Conservation (phyloP, 495 filamentous ascomycete species). For the Cercophora samala region DNA sequence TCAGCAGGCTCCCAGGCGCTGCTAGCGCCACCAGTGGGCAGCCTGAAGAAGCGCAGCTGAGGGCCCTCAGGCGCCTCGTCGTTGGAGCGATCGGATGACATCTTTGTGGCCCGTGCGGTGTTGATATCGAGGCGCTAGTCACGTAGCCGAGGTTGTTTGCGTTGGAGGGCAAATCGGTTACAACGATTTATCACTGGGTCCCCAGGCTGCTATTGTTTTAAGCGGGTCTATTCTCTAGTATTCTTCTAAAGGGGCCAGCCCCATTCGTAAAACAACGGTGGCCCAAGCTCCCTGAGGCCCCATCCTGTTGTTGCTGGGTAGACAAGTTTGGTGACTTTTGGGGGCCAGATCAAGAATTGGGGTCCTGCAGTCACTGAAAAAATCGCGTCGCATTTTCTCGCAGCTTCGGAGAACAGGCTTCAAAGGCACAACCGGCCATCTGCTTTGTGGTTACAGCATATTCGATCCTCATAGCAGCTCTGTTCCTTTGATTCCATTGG, state of each 20-base stretch:
- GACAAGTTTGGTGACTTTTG: background rate
- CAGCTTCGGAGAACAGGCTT: background rate
- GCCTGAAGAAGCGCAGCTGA: background rate
- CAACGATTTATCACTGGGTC: background rate
- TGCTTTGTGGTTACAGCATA: background rate
- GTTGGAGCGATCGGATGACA: background rate
- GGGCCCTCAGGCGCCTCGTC: background rate
- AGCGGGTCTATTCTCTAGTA: background rate
- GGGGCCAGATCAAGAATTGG: conserved; percentile 2
- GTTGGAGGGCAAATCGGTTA: background rate
- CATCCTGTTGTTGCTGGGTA: conserved; percentile 15
- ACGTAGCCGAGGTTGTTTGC: background rate
- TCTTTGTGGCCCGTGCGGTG: background rate
- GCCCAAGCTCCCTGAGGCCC: background rate
- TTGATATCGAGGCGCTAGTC: background rate
- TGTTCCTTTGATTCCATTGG: background rate
- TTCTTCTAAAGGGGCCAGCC: background rate
- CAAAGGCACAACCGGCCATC: conserved; percentile 1
- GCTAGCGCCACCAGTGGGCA: background rate
- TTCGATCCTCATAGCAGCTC: background rate
- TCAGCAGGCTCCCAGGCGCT: background rate
- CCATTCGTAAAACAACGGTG: background rate
- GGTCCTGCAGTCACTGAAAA: background rate
- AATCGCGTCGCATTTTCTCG: conserved; percentile 28
- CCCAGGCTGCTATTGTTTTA: background rate